Conservation (phyloP, 306 rosid species). For the Fagus crenata region DNA sequence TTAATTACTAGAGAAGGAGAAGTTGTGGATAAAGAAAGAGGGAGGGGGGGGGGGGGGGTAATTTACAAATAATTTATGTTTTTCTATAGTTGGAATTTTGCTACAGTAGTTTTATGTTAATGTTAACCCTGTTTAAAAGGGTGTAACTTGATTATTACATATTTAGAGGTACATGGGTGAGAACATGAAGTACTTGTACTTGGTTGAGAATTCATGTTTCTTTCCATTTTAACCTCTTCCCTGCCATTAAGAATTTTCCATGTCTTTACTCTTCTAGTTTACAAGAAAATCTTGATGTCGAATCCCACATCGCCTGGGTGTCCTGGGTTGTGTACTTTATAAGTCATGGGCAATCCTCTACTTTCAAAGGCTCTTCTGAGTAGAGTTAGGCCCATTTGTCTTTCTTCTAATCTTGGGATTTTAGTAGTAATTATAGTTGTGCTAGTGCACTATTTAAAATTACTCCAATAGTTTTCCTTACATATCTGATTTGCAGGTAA, state of each 20-base stretch:
- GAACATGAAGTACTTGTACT: neutral
- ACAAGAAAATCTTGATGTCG: neutral
- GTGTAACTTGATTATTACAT: neutral
- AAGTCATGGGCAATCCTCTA: no score
- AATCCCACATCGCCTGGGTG: no score
- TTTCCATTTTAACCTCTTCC: neutral
- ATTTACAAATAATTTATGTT: neutral
- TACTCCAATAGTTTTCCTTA: neutral
- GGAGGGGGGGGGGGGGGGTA: no score
- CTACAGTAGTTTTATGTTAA: neutral
- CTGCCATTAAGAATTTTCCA: neutral
- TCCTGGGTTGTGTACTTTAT: no score
- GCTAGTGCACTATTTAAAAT: neutral
- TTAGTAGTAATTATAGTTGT: neutral
- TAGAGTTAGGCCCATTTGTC: no score
- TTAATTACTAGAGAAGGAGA: no score
- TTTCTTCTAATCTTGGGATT: neutral
- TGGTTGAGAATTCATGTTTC: neutral
- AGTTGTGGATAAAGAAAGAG: no score
- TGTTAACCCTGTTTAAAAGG: neutral
- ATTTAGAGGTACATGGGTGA: neutral
- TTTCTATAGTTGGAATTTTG: neutral
- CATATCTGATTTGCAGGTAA: conserved; percentile 41
- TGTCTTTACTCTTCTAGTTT: neutral
- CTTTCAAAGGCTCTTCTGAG: no score